Evolutionary conservation across 2,329 filamentous ascomycete species (phyloP).

Genomic region (Monosporascus sp.): DNA sequence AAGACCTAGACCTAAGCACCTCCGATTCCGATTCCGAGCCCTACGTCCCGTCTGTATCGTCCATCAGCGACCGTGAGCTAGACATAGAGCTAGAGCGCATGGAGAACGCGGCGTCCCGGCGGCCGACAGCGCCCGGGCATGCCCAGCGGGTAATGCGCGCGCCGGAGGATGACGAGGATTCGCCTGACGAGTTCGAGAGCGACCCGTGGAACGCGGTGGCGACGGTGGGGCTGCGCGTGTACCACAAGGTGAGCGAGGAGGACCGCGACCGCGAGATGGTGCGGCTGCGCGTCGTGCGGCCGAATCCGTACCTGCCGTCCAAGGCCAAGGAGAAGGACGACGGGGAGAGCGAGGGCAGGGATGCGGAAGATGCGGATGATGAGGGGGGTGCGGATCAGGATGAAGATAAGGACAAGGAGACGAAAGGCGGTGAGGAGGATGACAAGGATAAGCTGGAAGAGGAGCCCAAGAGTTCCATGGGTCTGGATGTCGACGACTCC

Average conservation of each 20-base stretch:
- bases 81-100: conserved; percentile 25
- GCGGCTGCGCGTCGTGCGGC: conserved; percentile 33
- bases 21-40: conserved; percentile 16
- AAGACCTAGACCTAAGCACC: not conserved
- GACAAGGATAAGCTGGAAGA: conserved; percentile 15
- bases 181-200: conserved; percentile 49
- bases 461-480: conserved; percentile 29
- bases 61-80: conserved; percentile 35
- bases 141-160: conserved; percentile 20
- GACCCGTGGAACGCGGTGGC: conserved; percentile 60
- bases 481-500: conserved; percentile 32
- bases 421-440: conserved; percentile 17
- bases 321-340: conserved; percentile 19
- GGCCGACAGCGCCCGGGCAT: conserved; percentile 9
- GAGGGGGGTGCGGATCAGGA: conserved; percentile 6
- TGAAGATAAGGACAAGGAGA: conserved; percentile 14
- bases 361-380: conserved; percentile 16
- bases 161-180: conserved; percentile 48
- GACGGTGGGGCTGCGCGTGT: conserved; percentile 56
- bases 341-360: conserved; percentile 16
- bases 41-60: conserved; percentile 29
- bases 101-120: conserved; percentile 21
- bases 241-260: conserved; percentile 41
- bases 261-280: conserved; percentile 28
- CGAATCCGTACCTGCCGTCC: conserved; percentile 25